Conservation (phyloP, 2,329 filamentous ascomycete genomes). For the Pseudonectria foliicola region DNA sequence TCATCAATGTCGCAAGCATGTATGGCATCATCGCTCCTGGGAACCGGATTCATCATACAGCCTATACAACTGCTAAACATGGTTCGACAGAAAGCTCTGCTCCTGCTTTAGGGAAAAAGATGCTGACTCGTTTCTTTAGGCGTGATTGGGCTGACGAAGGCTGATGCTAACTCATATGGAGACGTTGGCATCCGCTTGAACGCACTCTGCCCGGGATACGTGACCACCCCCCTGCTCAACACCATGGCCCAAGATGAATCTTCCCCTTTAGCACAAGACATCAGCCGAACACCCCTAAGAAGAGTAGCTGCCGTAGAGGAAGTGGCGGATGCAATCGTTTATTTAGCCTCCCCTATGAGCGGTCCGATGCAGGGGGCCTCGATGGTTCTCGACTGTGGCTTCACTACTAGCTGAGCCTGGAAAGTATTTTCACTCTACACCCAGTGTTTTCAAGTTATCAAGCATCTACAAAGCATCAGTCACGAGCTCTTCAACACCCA, state of each 20-base stretch:
- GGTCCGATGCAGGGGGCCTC: slow-evolving; percentile 45
- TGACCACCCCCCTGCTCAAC: slow-evolving; percentile 33
- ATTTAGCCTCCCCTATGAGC: slow-evolving; percentile 43
- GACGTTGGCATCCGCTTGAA: slow-evolving; percentile 49
- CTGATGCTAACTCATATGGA: slow-evolving; percentile 47
- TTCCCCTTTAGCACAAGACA: slow-evolving; percentile 30
- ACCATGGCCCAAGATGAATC: slow-evolving; percentile 18
- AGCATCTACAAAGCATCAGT: too few species aligned
- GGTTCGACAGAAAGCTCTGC: slow-evolving; percentile 20
- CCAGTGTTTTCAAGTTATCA: too few species aligned
- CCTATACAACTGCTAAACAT: slow-evolving; percentile 47
- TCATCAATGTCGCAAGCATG: slow-evolving; percentile 49
- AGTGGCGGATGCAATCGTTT: slow-evolving; percentile 45
- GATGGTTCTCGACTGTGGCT: slow-evolving; percentile 41
- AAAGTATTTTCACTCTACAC: too few species aligned
- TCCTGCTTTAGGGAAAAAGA: too few species aligned
- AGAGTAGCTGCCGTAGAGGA: slow-evolving; percentile 43
- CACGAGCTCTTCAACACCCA: too few species aligned
- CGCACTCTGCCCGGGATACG: slow-evolving; percentile 50
- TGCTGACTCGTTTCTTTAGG: slow-evolving; percentile 8
- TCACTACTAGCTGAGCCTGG: slow-evolving; percentile 22
- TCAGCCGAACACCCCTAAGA: slow-evolving; percentile 39
- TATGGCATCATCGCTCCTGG: slow-evolving; percentile 38
- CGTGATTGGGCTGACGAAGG: slow-evolving; percentile 45
- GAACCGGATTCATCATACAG: slow-evolving; percentile 30